Conservation (phyloP, 345 rosid genomes). For the Trapa incisa region DNA sequence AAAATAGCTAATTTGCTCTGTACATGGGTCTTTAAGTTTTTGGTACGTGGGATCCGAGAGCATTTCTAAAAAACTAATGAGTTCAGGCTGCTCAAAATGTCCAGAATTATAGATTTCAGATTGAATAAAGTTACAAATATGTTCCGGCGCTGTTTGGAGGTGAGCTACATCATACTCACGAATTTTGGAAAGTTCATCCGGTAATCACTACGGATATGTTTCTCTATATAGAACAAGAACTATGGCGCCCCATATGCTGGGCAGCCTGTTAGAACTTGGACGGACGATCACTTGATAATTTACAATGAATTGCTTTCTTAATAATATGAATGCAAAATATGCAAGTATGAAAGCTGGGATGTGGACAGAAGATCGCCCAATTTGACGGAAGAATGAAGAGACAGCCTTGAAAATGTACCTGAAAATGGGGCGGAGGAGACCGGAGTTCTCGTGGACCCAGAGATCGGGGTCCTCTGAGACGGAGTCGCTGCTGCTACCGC, state of each 20-base stretch:
- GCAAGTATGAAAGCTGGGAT: not conserved
- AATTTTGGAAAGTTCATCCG: not conserved
- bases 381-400: not conserved
- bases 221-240: not conserved
- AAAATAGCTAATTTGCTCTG: no score
- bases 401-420: slow-evolving; percentile 24
- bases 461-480: slow-evolving; percentile 68
- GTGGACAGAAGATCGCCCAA: not conserved
- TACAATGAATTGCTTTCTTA: not conserved
- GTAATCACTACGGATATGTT: not conserved
- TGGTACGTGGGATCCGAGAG: no score
- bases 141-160: not conserved
- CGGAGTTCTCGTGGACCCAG: slow-evolving; percentile 71
- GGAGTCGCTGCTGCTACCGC: slow-evolving; percentile 54
- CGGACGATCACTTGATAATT: not conserved
- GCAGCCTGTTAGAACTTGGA: not conserved
- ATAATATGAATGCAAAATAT: not conserved
- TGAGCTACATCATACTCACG: not conserved
- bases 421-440: slow-evolving; percentile 77
- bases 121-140: not conserved
- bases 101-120: not conserved
- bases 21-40: no score
- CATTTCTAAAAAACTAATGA: no score
- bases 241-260: not conserved
- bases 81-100: no score